Percentiles rank a stretch among this genome's conserved stretches.
Conservation (phyloP, 2,329 filamentous ascomycete species). For the Beauveria sp. region DNA sequence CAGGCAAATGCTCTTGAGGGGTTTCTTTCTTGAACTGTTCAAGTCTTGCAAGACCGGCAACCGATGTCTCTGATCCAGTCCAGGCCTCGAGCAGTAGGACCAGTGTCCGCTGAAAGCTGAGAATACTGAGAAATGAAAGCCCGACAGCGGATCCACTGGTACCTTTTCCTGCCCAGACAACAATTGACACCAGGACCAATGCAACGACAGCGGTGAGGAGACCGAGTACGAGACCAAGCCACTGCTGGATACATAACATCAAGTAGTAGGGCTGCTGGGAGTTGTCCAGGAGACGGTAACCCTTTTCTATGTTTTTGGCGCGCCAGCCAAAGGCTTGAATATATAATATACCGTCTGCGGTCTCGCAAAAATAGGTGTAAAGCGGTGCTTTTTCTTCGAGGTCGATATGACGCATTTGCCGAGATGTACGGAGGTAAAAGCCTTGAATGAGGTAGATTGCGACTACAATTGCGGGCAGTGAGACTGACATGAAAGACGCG, state of each 20-base stretch:
- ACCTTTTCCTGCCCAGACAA: background rate
- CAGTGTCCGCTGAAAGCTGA: background rate
- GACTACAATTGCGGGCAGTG: background rate
- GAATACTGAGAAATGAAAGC: background rate
- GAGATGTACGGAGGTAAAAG: slow-evolving; percentile 4
- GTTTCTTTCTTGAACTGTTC: background rate
- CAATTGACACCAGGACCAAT: background rate
- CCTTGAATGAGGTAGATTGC: background rate
- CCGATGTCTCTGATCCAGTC: background rate
- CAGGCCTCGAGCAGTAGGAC: background rate
- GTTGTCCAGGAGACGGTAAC: background rate
- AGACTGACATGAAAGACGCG: background rate
- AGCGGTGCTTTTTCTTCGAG: background rate
- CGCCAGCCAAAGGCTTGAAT: slow-evolving; percentile 1
- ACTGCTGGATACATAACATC: background rate
- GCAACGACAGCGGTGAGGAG: background rate
- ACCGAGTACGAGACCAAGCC: background rate
- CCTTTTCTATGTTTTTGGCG: background rate
- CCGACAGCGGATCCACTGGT: background rate
- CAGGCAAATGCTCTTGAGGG: background rate
- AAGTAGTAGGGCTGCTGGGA: slow-evolving; percentile 2
- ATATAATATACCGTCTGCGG: background rate
- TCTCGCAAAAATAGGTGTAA: background rate
- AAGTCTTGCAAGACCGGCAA: background rate
- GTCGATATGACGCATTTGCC: background rate